Conservation (phyloP, 106 monocot genomes). For the Hemerocallis citrina region DNA sequence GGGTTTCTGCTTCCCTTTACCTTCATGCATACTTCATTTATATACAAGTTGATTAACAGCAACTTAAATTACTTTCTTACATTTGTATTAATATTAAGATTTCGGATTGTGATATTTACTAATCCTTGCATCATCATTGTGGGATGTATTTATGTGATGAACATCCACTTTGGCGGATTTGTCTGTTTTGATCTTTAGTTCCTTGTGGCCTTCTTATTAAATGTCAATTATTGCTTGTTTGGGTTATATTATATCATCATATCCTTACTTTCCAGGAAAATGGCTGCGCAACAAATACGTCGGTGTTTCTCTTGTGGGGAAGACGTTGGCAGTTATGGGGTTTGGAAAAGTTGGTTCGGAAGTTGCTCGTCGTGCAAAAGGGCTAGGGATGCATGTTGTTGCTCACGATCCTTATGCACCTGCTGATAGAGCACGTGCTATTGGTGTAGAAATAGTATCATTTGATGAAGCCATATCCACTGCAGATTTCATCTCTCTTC, state of each 20-base stretch:
- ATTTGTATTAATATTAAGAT: too few relatives aligned
- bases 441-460: conserved; percentile 81
- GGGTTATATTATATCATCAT: neutral
- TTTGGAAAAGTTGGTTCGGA: conserved; percentile 94
- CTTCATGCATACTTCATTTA: too few relatives aligned
- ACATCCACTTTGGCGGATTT: neutral
- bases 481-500: conserved; percentile 85
- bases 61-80: too few relatives aligned
- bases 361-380: conserved; percentile 80
- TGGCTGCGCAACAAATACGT: conserved; percentile 85
- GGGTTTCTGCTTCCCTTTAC: too few relatives aligned
- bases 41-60: too few relatives aligned
- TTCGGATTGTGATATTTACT: too few relatives aligned
- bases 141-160: neutral
- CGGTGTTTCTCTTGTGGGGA: conserved; percentile 80
- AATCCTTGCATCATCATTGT: too few relatives aligned
- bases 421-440: conserved; percentile 69
- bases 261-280: conserved; percentile 42
- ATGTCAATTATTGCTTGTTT: neutral
- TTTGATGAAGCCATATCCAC: conserved; percentile 74
- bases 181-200: neutral
- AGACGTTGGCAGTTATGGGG: conserved; percentile 79
- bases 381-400: conserved; percentile 77
- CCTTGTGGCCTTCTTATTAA: neutral
- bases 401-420: conserved; percentile 88